Percentiles rank a stretch among this genome's conserved stretches.
These are phyloP conservation scores for Endocalyx cinctus DNA, from an alignment of 2,329 filamentous ascomycete species.

Conservation along the genomic window DNA sequence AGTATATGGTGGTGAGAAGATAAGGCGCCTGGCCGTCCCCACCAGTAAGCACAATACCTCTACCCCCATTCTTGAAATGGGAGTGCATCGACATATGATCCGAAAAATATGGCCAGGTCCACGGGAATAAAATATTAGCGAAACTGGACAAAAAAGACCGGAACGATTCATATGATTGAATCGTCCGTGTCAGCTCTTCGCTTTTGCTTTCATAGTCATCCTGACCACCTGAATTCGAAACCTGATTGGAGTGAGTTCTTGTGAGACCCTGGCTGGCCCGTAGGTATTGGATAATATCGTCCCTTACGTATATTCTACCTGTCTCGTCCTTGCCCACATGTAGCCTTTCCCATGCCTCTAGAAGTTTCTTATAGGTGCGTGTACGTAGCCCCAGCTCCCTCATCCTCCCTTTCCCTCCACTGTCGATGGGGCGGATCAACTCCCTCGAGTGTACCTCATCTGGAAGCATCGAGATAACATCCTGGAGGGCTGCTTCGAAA, in stretches of 20 bases:
- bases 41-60: constrained; percentile 39
- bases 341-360: constrained; percentile 35
- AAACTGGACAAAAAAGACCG: constrained; percentile 34
- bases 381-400: constrained; percentile 34
- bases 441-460: constrained; percentile 30
- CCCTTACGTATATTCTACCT: constrained; percentile 33
- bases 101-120: constrained; percentile 36
- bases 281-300: constrained; percentile 35
- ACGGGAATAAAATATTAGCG: constrained; percentile 33
- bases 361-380: constrained; percentile 33
- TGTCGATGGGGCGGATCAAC: constrained; percentile 31
- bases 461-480: constrained; percentile 24
- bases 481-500: constrained; percentile 18
- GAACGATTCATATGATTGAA: constrained; percentile 38
- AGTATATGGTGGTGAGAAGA: constrained; percentile 37
- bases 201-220: constrained; percentile 9
- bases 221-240: no score
- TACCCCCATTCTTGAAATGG: constrained; percentile 35
- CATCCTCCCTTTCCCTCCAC: constrained; percentile 33
- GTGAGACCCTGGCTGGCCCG: constrained; percentile 17
- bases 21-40: constrained; percentile 38
- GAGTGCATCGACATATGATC: constrained; percentile 40
- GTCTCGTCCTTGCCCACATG: constrained; percentile 24
- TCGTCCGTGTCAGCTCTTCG: constrained; percentile 22
- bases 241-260: no score